Conservation (phyloP, 176 grass and related monocot genomes). For the Aegilops speltoides region DNA sequence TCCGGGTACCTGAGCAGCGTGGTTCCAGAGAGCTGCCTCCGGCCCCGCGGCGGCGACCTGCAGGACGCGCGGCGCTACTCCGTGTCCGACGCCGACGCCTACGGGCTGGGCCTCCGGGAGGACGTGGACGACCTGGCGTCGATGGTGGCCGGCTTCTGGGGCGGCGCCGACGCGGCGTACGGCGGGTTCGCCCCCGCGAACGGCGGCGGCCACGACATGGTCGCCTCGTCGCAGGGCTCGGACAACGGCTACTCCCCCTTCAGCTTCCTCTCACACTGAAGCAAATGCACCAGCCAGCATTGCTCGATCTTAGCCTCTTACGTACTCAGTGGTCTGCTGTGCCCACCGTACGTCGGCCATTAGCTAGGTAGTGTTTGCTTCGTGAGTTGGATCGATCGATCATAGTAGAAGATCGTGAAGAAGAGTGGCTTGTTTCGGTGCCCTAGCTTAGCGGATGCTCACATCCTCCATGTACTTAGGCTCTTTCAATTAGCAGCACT, state of each 20-base stretch:
- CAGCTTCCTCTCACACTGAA: conserved; percentile 57
- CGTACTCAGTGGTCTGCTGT: not conserved
- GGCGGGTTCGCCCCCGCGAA: conserved; percentile 30
- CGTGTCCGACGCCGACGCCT: conserved; percentile 57
- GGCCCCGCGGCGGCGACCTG: conserved; percentile 43
- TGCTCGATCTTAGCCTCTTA: not conserved
- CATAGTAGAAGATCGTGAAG: conserved; percentile 16
- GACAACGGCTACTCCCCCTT: conserved; percentile 48
- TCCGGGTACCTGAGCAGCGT: conserved; percentile 98
- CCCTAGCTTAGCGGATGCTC: conserved; percentile 24
- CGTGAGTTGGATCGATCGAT: conserved; percentile 12
- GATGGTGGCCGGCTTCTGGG: conserved; percentile 62
- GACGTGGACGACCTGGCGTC: conserved; percentile 57
- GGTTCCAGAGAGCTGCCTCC: conserved; percentile 84
- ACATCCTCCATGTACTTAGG: conserved; percentile 32
- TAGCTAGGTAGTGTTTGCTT: not conserved
- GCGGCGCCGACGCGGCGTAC: conserved; percentile 21
- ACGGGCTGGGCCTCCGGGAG: conserved; percentile 53
- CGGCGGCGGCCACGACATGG: conserved; percentile 38
- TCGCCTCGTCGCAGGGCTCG: conserved; percentile 32
- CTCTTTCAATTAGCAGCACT: not conserved
- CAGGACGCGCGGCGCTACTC: conserved; percentile 50
- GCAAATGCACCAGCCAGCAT: not conserved
- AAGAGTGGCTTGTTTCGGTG: conserved; percentile 27
- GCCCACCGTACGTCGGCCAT: not conserved